Base-by-base conservation (phyloP, 345 rosid genomes). In the Linum usitatissimum region DNA sequence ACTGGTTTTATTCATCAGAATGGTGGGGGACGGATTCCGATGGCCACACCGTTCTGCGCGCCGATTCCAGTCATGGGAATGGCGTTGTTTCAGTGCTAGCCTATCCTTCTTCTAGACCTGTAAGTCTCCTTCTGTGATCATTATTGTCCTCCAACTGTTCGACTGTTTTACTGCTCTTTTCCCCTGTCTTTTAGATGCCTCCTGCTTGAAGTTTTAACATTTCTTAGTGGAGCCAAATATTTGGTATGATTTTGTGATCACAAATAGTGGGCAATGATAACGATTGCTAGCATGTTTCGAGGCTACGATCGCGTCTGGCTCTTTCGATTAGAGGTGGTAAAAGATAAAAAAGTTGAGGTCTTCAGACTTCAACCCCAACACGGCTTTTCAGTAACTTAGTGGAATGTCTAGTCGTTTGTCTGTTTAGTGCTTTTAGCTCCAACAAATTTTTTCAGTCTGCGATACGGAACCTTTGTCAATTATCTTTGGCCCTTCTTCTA, bases 71-170 rank as follows among this genome's bases (percentile, higher is more conserved):
- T 6, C 31, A 77, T 28, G 98, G 96, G 53, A 89, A 89, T 71
- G 97, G 98, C 74, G 62, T 81, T 70, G 86, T 92, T 49, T 92
- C 98, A 0, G 93, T 92, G 23, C 70, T 81, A 21, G 78, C 93
- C 0, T 77, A 77, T 59, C 90, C 96, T 70, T 76, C 85, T 68
- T 92, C 98, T 30, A 76, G 68, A 56, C 98, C 98, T 6, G 98
- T 92, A 38, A 77, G 90, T 84, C 65, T 55, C 64, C 39, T 38
- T 6, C 51, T 45, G 51, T 45, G 51, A 45, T 0, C 38, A 34
- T 3, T 45, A 45, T 45, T 45, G 51, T 17, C 51, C 51, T 10
- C 51, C 51, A 45, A 45, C 3, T 45, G 51, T 45, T 45, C 51
- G 51, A 45, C 51, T 45, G 3, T 6, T 45, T 45, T 45, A 45